phyloP scores from a whole-genome alignment of 2,329 filamentous ascomycete genomes.

The Zelopaecilomyces penicillatus region DNA sequence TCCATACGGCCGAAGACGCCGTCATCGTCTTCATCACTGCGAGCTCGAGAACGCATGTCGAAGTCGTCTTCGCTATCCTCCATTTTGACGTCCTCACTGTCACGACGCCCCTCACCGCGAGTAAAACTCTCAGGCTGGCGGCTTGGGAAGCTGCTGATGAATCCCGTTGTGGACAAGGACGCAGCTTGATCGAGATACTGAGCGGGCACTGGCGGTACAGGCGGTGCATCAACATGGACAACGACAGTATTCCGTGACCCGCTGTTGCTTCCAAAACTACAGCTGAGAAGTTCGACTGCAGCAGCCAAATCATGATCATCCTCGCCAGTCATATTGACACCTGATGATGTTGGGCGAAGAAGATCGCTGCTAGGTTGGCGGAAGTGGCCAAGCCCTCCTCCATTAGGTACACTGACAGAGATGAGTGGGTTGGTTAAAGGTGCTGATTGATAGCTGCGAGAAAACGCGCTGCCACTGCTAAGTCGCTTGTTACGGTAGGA shows the following conservation, averaged over 20 bases:
- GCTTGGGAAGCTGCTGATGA: constrained; percentile 55
- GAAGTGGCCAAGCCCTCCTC: constrained; percentile 47
- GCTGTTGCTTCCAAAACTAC: constrained; percentile 73
- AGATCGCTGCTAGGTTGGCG: constrained; percentile 65
- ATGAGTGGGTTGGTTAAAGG: constrained; percentile 44
- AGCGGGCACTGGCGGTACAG: constrained; percentile 77
- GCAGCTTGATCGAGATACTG: constrained; percentile 61
- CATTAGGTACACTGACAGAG: constrained; percentile 38
- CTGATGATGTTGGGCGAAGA: constrained; percentile 69
- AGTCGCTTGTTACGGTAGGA: constrained; percentile 51
- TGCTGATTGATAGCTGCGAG: constrained; percentile 73
- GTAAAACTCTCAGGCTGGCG: constrained; percentile 58
- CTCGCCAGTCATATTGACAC: constrained; percentile 64
- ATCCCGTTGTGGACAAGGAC: constrained; percentile 50
- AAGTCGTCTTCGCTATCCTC: constrained; percentile 62
- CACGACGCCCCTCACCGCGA: constrained; percentile 43
- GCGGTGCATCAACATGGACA: constrained; percentile 64
- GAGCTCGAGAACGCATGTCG: constrained; percentile 50
- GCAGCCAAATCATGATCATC: constrained; percentile 84
- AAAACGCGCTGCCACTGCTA: constrained; percentile 50
- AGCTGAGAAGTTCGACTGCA: constrained; percentile 81
- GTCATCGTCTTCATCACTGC: constrained; percentile 84
- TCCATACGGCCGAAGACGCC: constrained; percentile 97
- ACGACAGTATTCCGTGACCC: constrained; percentile 56
- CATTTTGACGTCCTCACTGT: constrained; percentile 56